A percentile compares a stretch with the other conserved stretches of the same genome.
Conservation (phyloP, 108 stramenopile genomes). For the Discostella pseudostelligera region DNA sequence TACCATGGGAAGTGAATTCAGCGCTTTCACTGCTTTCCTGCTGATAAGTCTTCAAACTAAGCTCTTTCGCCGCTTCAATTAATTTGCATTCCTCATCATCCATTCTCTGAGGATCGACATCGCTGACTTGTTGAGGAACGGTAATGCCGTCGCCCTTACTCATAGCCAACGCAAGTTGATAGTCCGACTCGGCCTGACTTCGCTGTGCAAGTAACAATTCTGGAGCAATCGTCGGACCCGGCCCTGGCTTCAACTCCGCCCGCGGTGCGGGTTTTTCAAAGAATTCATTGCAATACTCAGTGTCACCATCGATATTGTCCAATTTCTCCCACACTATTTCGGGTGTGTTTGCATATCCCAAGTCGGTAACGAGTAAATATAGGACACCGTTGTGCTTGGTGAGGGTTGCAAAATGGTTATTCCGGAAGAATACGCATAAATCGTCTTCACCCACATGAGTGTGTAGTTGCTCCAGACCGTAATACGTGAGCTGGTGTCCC, state of each 20-base stretch:
- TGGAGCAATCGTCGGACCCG: conserved; percentile 44
- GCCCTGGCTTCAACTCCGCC: conserved; percentile 19
- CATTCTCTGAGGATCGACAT: conserved; percentile 3
- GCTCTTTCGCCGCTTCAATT: conserved; percentile 67
- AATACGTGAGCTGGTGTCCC: conserved; percentile 85
- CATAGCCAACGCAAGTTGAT: conserved; percentile 68
- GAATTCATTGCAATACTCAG: conserved; percentile 60
- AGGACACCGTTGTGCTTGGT: conserved; percentile 81
- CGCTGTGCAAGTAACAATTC: conserved; percentile 58
- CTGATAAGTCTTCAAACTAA: conserved; percentile 52
- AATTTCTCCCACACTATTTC: conserved; percentile 89
- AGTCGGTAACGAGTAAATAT: conserved; percentile 91
- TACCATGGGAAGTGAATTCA: not conserved
- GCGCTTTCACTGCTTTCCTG: conserved; percentile 10
- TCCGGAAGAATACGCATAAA: conserved; percentile 92
- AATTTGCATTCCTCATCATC: conserved; percentile 54
- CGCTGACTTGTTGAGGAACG: too few species aligned
- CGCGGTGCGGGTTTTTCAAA: conserved; percentile 47
- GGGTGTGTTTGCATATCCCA: conserved; percentile 84
- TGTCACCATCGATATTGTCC: conserved; percentile 88
- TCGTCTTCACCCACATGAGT: conserved; percentile 66
- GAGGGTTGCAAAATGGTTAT: conserved; percentile 94
- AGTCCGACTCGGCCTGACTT: conserved; percentile 62
- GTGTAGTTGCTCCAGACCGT: conserved; percentile 80
- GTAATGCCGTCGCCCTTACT: conserved; percentile 19